Percentiles rank a stretch among this genome's conserved stretches.
phyloP scores from a whole-genome alignment of 371 early-diverging fungal genomes.

The Syncephalis fuscata region DNA sequence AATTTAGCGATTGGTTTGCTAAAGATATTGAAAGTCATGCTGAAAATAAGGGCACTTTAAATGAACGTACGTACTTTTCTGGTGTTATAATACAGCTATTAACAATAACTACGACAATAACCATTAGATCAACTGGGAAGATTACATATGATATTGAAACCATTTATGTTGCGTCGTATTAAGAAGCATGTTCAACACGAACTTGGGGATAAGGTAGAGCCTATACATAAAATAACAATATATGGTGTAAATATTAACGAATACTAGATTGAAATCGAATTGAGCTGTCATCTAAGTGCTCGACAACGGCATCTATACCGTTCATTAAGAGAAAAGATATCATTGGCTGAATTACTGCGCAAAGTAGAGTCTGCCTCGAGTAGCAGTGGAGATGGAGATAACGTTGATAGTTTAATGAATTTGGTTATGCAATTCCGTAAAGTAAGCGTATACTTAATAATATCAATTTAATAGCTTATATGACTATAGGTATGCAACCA shows the following conservation, averaged over 20 bases:
- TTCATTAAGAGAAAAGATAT: constrained; percentile 65
- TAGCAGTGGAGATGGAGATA: constrained; percentile 21
- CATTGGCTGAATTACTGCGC: constrained; percentile 62
- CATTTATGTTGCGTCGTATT: constrained; percentile 96
- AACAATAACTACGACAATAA: no score
- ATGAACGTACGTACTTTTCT: constrained; percentile 26
- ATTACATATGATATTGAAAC: constrained; percentile 92
- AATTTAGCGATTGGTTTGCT: constrained; percentile 92
- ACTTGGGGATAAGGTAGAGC: constrained; percentile 65
- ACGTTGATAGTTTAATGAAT: constrained; percentile 76
- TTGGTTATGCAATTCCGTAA: constrained; percentile 97
- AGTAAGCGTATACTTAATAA: constrained; percentile 7
- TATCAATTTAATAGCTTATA: no score
- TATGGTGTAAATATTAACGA: no score
- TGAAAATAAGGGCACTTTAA: constrained; percentile 65
- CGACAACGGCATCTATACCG: constrained; percentile 67
- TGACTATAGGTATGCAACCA: constrained; percentile 88
- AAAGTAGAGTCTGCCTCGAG: constrained; percentile 38
- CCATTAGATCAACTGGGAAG: constrained; percentile 57
- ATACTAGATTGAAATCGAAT: constrained; percentile 52
- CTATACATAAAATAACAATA: no score
- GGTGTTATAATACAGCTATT: no score
- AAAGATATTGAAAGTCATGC: constrained; percentile 89
- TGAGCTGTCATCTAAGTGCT: constrained; percentile 71
- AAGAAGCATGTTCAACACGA: constrained; percentile 95